These are phyloP conservation scores for Nitzschia sp. DNA, from an alignment of 108 stramenopile species.

Conservation along the genomic window DNA sequence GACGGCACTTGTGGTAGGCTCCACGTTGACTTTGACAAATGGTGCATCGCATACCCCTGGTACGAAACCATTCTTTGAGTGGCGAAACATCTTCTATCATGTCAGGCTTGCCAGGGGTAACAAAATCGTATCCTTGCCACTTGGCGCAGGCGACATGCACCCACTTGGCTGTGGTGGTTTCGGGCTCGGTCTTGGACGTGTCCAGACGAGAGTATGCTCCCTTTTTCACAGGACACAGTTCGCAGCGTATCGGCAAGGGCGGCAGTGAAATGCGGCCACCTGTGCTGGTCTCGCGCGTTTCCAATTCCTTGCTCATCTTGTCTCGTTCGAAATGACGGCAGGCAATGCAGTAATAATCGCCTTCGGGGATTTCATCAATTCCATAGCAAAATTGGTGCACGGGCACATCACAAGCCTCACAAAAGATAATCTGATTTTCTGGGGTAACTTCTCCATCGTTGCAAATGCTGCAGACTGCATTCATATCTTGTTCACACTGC, in stretches of 20 bases:
- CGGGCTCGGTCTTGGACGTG: slow-evolving; percentile 13
- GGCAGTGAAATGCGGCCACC: slow-evolving; percentile 15
- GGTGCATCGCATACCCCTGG: slow-evolving; percentile 43
- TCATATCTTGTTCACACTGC: slow-evolving; percentile 86
- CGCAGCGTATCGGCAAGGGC: slow-evolving; percentile 65
- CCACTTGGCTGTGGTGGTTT: slow-evolving; percentile 48
- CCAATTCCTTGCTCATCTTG: slow-evolving; percentile 34
- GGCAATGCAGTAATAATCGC: slow-evolving; percentile 87
- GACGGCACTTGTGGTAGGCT: slow-evolving; percentile 65
- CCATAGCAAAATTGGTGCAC: slow-evolving; percentile 91
- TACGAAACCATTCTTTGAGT: slow-evolving; percentile 56
- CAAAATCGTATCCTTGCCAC: slow-evolving; percentile 82
- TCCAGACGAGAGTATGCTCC: slow-evolving; percentile 76
- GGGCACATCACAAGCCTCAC: slow-evolving; percentile 87
- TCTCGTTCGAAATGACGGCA: slow-evolving; percentile 75
- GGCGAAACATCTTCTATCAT: slow-evolving; percentile 69
- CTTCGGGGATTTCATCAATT: slow-evolving; percentile 80
- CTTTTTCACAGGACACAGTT: slow-evolving; percentile 77
- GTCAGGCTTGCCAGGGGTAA: slow-evolving; percentile 30
- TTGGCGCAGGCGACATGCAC: slow-evolving; percentile 85
- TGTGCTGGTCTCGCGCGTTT: background rate
- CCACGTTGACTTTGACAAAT: slow-evolving; percentile 77
- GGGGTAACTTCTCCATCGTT: slow-evolving; percentile 86
- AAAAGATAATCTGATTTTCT: slow-evolving; percentile 91
- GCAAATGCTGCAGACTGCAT: slow-evolving; percentile 88